Base-by-base conservation (phyloP, 2,329 filamentous ascomycete genomes). In the Hortaea werneckii region DNA sequence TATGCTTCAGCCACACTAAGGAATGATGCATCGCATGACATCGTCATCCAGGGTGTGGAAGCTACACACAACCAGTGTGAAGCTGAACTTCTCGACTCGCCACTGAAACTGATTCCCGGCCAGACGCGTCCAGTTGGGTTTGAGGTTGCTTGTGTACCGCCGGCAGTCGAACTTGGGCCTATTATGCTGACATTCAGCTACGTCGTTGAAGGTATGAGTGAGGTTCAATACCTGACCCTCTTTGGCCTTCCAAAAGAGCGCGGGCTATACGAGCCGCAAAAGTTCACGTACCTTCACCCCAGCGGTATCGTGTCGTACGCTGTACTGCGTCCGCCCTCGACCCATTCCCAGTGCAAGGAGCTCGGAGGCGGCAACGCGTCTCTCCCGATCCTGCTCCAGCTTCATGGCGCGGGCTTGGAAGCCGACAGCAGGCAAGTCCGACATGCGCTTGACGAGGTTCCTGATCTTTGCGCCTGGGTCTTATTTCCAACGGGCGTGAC, bases 401-500 rank as follows among this genome's bases (percentile, higher is more conserved):
- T 79, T 11, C 77, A 80, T 59, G 77, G 77, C 9, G 77, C 77
- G 29, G 77, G 76, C 0, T 59, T 79, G 8, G 75, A 79, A 50
- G 75, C 71, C 29, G 72, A 75, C 47, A 68, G 62, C 45, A 58
- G 67, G 10, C 56, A 67, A 50, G 69, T 73, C 1, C 64, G 70
- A 37, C 66, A 71, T 44, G 67, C 69, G 47, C 59, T 80, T 30
- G 69, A 78, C 55, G 61, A 64, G 13, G 62, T 75, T 1, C 66
- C 72, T 20, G 69, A 77, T 48, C 59, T 79, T 20, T 75, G 72
- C 49, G 70, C 74, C 2, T 80, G 75, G 74, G 63, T 73, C 1
- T 43, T 80, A 11, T 72, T 76, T 52, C 76, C 77, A 7, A 75
- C 71, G 3, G 77, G 77, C 20, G 74, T 74, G 11, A 79, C 75